These are phyloP conservation scores for Podaxis pistillaris DNA, from an alignment of 768 basidiomycete species.

Conservation along the genomic window DNA sequence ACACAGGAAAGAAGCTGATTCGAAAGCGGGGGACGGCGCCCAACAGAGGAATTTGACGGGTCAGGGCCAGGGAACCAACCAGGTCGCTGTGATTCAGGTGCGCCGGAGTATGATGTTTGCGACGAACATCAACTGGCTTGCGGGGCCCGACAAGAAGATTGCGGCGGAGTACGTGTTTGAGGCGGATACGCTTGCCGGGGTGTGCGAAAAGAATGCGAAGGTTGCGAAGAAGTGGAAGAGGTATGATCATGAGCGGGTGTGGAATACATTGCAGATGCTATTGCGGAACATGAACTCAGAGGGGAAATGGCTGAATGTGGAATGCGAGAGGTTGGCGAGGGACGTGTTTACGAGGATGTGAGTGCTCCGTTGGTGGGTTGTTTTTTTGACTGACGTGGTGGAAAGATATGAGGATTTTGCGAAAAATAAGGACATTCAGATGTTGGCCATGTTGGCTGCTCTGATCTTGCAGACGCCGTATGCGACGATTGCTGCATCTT, in stretches of 20 bases:
- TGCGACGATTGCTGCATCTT: conserved; percentile 6
- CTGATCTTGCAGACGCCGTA: conserved; percentile 56
- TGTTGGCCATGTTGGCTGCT: conserved; percentile 75
- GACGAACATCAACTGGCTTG: conserved; percentile 34
- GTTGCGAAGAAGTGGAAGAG: conserved; percentile 59
- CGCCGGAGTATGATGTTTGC: conserved; percentile 57
- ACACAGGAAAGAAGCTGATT: conserved; percentile 20
- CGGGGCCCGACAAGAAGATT: conserved; percentile 52
- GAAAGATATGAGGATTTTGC: conserved; percentile 40
- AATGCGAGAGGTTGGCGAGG: conserved; percentile 32
- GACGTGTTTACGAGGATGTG: conserved; percentile 48
- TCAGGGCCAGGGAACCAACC: conserved; percentile 30
- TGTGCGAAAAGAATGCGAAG: conserved; percentile 60
- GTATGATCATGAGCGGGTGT: conserved; percentile 70
- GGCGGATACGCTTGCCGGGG: conserved; percentile 32
- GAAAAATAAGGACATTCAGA: conserved; percentile 67
- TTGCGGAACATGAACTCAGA: conserved; percentile 26
- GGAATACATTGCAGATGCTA: conserved; percentile 52
- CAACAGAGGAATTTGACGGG: conserved; percentile 39
- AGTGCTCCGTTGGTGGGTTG: conserved; percentile 23
- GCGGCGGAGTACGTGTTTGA: conserved; percentile 63
- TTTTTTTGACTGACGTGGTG: not conserved
- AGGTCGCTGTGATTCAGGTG: conserved; percentile 32
- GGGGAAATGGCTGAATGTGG: conserved; percentile 17
- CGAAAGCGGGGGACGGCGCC: conserved; percentile 34